A percentile compares a stretch with the other conserved stretches of the same genome.
Evolutionary conservation across 352 stramenopile species (phyloP).

Genomic region (Globisporangium echinulatum): DNA sequence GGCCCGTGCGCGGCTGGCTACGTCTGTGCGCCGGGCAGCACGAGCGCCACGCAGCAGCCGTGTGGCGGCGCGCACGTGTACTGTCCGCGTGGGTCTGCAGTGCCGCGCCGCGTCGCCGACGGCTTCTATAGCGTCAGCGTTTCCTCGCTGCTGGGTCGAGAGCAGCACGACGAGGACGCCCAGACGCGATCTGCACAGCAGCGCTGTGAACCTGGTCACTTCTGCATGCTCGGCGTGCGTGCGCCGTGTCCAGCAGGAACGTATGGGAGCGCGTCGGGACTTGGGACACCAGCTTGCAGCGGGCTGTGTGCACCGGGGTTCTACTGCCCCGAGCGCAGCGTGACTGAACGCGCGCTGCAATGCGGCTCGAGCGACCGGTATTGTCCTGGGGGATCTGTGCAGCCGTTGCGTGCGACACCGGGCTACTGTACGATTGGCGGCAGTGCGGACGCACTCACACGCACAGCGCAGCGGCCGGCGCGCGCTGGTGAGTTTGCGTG

Average conservation of each 20-base stretch:
- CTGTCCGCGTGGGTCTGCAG: conserved; percentile 52
- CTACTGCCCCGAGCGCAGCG: conserved; percentile 32
- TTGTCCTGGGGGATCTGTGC: conserved; percentile 23
- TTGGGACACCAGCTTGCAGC: conserved; percentile 26
- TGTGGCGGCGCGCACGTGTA: conserved; percentile 49
- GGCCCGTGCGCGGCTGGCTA: conserved; percentile 46
- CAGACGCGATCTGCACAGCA: conserved; percentile 36
- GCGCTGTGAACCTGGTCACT: conserved; percentile 61
- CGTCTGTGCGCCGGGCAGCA: conserved; percentile 50
- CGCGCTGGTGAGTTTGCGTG: conserved; percentile 50
- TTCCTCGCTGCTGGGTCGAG: conserved; percentile 5
- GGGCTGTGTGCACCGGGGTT: conserved; percentile 30
- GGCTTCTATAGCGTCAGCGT: conserved; percentile 47
- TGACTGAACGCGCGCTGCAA: conserved; percentile 5
- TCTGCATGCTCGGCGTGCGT: conserved; percentile 59
- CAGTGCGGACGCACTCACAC: conserved; percentile 6
- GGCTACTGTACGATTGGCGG: conserved; percentile 30
- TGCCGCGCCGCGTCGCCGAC: conserved; percentile 23
- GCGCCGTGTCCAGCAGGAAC: conserved; percentile 58
- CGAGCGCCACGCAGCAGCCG: conserved; percentile 27
- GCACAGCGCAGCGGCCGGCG: conserved; percentile 24
- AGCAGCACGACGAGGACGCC: conserved; percentile 21
- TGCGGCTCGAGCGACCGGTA: conserved; percentile 25
- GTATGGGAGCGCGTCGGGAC: conserved; percentile 29
- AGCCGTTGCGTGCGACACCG: conserved; percentile 8